Conservation (phyloP, 768 basidiomycete genomes). For the Russula emetica region DNA sequence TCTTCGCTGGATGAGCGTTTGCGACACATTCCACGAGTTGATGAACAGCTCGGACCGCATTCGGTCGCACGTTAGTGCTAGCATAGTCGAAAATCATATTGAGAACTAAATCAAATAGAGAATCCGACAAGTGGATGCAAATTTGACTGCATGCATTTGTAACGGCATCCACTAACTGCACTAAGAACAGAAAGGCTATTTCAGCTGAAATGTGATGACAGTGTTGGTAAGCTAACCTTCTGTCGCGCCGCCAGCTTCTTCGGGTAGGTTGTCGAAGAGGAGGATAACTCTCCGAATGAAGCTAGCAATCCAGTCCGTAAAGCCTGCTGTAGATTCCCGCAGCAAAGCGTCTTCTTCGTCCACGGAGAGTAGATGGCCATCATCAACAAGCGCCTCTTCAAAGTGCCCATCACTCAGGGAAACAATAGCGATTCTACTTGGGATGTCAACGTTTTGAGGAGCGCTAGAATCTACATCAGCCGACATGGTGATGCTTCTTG, state of each 20-base stretch:
- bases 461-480: slow-evolving; percentile 30
- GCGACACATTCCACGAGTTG: slow-evolving; percentile 83
- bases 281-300: slow-evolving; percentile 77
- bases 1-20: slow-evolving; percentile 72
- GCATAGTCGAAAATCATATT: slow-evolving; percentile 83
- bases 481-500: slow-evolving; percentile 23
- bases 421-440: slow-evolving; percentile 29
- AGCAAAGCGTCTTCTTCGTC: slow-evolving; percentile 71
- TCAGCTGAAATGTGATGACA: neutral
- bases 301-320: slow-evolving; percentile 79
- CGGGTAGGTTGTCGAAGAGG: slow-evolving; percentile 80
- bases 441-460: slow-evolving; percentile 19
- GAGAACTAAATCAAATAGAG: slow-evolving; percentile 73
- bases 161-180: slow-evolving; percentile 73
- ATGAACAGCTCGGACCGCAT: slow-evolving; percentile 82
- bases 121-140: slow-evolving; percentile 67
- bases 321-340: slow-evolving; percentile 65
- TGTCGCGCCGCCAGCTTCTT: slow-evolving; percentile 66
- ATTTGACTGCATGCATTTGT: slow-evolving; percentile 73
- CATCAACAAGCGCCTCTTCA: slow-evolving; percentile 17
- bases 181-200: slow-evolving; percentile 35
- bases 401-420: slow-evolving; percentile 35
- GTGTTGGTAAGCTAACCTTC: slow-evolving; percentile 45
- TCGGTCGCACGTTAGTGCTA: slow-evolving; percentile 73
- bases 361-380: slow-evolving; percentile 43